Evolutionary conservation across 805 yeast genomes (phyloP).

Genomic region (Candida insectorum): DNA sequence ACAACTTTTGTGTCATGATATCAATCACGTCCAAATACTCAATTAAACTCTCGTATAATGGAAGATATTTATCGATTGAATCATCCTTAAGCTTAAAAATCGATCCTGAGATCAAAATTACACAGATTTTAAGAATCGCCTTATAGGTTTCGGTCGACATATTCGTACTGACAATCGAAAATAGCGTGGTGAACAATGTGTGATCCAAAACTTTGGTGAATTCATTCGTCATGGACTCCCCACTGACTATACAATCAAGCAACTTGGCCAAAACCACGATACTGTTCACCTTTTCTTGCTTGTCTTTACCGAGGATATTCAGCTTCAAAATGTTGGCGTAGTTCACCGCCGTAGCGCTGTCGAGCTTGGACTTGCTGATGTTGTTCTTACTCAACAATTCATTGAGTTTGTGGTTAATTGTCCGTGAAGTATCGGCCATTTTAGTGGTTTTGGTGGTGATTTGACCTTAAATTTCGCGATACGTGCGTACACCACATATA

Average conservation of each 20-base stretch:
- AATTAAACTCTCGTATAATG: conserved; percentile 34
- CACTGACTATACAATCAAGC: conserved; percentile 40
- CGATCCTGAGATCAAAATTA: conserved; percentile 40
- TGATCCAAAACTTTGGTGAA: conserved; percentile 37
- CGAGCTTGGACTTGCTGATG: conserved; percentile 27
- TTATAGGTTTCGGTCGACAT: conserved; percentile 45
- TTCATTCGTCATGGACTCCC: conserved; percentile 29
- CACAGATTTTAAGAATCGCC: conserved; percentile 42
- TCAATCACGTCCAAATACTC: conserved; percentile 40
- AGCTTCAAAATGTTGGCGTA: conserved; percentile 36
- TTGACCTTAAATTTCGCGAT: too few relatives aligned
- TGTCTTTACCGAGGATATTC: conserved; percentile 44
- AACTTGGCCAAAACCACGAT: conserved; percentile 53
- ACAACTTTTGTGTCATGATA: conserved; percentile 40
- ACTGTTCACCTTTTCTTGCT: conserved; percentile 49
- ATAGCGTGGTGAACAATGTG: conserved; percentile 36
- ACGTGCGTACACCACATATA: too few relatives aligned
- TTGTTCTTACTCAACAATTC: conserved; percentile 37
- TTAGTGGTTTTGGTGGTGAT: conserved; percentile 2
- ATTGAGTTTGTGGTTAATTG: conserved; percentile 42
- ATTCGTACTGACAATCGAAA: conserved; percentile 38
- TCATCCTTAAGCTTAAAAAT: conserved; percentile 37
- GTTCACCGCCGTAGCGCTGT: conserved; percentile 26
- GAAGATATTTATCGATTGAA: conserved; percentile 31
- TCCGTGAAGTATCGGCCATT: conserved; percentile 41